These are phyloP conservation scores for Saururus chinensis DNA, from an alignment of 164 flowering plant species.

Conservation along the genomic window DNA sequence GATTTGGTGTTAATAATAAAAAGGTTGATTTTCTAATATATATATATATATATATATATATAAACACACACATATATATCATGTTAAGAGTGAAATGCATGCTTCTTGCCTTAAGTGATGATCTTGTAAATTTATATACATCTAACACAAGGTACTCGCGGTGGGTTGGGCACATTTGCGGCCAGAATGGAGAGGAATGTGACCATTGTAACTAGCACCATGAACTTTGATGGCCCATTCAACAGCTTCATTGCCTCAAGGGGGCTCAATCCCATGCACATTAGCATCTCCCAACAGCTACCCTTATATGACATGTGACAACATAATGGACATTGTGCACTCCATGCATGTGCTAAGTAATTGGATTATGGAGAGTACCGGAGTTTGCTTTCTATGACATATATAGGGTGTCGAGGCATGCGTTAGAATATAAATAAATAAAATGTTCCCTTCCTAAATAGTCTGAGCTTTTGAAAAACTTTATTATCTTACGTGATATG, in stretches of 20 bases:
- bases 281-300: constrained; percentile 26
- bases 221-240: constrained; percentile 38
- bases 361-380: constrained; percentile 29
- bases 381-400: constrained; percentile 32
- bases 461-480: too few species aligned
- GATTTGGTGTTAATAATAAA: too few species aligned
- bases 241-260: constrained; percentile 32
- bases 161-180: constrained; percentile 38
- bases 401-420: constrained; percentile 39
- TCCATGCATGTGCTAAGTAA: constrained; percentile 29
- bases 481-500: too few species aligned
- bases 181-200: constrained; percentile 41
- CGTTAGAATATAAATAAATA: too few species aligned
- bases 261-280: constrained; percentile 32
- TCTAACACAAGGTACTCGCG: too few species aligned
- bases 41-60: too few species aligned
- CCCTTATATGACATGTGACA: constrained; percentile 48
- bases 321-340: constrained; percentile 33
- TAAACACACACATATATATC: too few species aligned
- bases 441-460: too few species aligned
- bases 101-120: too few species aligned
- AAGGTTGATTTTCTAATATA: too few species aligned
- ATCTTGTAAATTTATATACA: too few species aligned
- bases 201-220: constrained; percentile 25
- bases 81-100: too few species aligned